phyloP scores from a whole-genome alignment of 2,329 filamentous ascomycete genomes.

The Alternaria gaisen region DNA sequence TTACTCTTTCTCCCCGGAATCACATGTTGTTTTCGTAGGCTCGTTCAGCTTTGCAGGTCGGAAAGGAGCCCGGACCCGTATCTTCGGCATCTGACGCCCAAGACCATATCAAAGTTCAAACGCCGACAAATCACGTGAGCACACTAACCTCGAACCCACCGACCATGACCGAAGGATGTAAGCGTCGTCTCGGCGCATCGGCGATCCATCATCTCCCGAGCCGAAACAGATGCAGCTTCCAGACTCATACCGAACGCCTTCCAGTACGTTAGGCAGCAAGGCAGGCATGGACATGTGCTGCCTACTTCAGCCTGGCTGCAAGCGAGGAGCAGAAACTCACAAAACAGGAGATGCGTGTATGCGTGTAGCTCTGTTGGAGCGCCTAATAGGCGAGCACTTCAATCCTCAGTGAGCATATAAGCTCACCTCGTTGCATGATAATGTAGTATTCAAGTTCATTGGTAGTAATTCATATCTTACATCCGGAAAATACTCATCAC shows the following conservation, averaged over 20 bases:
- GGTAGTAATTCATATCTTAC: not conserved
- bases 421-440: not conserved
- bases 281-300: conserved; percentile 2
- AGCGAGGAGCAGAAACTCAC: too few species aligned
- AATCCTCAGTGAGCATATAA: not conserved
- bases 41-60: not conserved
- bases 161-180: not conserved
- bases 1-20: accelerated
- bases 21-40: not conserved
- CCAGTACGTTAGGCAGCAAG: conserved; percentile 11
- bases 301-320: conserved; percentile 2
- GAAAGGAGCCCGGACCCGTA: not conserved
- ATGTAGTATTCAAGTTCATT: not conserved
- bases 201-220: not conserved
- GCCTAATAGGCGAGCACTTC: not conserved
- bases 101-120: conserved; percentile 12
- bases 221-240: conserved; percentile 5
- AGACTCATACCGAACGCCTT: not conserved
- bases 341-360: not conserved
- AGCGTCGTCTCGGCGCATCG: not conserved
- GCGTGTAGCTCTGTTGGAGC: not conserved
- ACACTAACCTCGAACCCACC: not conserved
- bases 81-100: conserved; percentile 15
- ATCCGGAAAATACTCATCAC: not conserved
- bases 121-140: conserved; percentile 24